Conservation (phyloP, 2,329 filamentous ascomycete species). For the Knufia fluminis region DNA sequence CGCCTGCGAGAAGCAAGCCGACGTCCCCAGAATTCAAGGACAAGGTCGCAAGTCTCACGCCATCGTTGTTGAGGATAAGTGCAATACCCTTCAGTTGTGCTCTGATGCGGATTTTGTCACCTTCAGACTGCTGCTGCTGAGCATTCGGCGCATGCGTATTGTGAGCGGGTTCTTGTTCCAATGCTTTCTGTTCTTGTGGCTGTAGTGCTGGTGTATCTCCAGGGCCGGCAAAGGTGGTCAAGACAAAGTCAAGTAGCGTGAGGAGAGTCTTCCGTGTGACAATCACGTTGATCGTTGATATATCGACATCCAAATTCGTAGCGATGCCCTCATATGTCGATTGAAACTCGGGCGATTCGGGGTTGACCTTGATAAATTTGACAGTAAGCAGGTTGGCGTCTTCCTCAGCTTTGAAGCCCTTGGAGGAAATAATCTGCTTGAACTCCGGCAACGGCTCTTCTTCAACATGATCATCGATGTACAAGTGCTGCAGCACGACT, state of each 20-base stretch:
- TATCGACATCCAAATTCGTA: slow-evolving; percentile 78
- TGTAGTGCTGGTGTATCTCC: slow-evolving; percentile 28
- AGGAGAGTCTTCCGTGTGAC: slow-evolving; percentile 88
- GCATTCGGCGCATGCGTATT: slow-evolving; percentile 1
- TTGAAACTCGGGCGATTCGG: slow-evolving; percentile 85
- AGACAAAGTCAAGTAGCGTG: slow-evolving; percentile 85
- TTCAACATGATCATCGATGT: slow-evolving; percentile 89
- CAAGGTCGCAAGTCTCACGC: slow-evolving; percentile 83
- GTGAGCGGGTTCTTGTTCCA: slow-evolving; percentile 30
- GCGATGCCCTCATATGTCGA: slow-evolving; percentile 86
- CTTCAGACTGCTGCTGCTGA: slow-evolving; percentile 28
- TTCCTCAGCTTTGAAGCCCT: slow-evolving; percentile 58
- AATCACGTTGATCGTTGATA: slow-evolving; percentile 93
- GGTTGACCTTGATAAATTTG: slow-evolving; percentile 83
- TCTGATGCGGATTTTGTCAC: slow-evolving; percentile 83
- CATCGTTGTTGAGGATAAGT: slow-evolving; percentile 93
- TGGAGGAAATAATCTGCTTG: slow-evolving; percentile 94
- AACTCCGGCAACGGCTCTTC: slow-evolving; percentile 79
- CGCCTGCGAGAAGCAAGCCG: slow-evolving; percentile 75
- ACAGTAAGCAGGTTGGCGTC: slow-evolving; percentile 75
- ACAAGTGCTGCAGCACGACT: slow-evolving; percentile 75
- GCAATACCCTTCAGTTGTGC: slow-evolving; percentile 88
- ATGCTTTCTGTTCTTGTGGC: slow-evolving; percentile 30
- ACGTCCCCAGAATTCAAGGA: slow-evolving; percentile 89
- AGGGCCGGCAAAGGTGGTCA: slow-evolving; percentile 74